These are phyloP conservation scores for Cerioporus squamosus DNA, from an alignment of 1,284 basidiomycete genomes.

Conservation along the genomic window DNA sequence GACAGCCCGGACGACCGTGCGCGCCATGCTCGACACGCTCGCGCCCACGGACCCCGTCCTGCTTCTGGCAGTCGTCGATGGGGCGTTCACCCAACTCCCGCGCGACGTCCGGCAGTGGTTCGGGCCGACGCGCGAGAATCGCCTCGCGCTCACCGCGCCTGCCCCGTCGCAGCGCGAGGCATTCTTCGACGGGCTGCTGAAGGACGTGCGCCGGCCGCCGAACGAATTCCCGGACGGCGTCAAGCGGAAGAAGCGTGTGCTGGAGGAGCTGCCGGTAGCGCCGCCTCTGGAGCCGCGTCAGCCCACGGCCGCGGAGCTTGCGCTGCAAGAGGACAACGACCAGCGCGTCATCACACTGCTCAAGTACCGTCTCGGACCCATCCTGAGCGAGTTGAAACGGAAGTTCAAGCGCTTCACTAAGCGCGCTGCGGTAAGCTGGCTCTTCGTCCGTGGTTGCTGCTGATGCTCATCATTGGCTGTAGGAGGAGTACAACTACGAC, in stretches of 20 bases:
- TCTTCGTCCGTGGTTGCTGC: not conserved
- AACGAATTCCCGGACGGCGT: constrained; percentile 92
- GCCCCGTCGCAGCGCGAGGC: constrained; percentile 58
- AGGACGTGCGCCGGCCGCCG: constrained; percentile 76
- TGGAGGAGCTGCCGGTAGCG: constrained; percentile 89
- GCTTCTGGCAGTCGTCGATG: constrained; percentile 89
- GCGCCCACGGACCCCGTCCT: constrained; percentile 92
- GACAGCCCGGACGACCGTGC: constrained; percentile 83
- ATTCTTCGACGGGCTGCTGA: constrained; percentile 82
- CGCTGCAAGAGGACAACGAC: constrained; percentile 85
- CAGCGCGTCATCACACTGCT: constrained; percentile 80
- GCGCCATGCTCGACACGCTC: constrained; percentile 90
- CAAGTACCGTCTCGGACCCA: constrained; percentile 86
- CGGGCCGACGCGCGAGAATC: constrained; percentile 77
- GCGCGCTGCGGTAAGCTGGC: constrained; percentile 68
- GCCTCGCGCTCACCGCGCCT: constrained; percentile 66
- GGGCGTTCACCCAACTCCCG: constrained; percentile 72
- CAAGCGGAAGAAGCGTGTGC: constrained; percentile 80
- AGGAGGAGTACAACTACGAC: constrained; percentile 79
- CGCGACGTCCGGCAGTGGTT: constrained; percentile 93
- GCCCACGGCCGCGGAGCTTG: constrained; percentile 84
- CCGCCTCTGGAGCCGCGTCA: constrained; percentile 88
- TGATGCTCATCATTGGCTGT: constrained; percentile 8
- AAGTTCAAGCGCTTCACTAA: constrained; percentile 94
- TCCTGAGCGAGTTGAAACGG: constrained; percentile 88